Evolutionary conservation across 495 filamentous ascomycete genomes (phyloP), one percentile per base, ranked within the genome.

Genomic region (Lasiosphaeria ovina): DNA sequence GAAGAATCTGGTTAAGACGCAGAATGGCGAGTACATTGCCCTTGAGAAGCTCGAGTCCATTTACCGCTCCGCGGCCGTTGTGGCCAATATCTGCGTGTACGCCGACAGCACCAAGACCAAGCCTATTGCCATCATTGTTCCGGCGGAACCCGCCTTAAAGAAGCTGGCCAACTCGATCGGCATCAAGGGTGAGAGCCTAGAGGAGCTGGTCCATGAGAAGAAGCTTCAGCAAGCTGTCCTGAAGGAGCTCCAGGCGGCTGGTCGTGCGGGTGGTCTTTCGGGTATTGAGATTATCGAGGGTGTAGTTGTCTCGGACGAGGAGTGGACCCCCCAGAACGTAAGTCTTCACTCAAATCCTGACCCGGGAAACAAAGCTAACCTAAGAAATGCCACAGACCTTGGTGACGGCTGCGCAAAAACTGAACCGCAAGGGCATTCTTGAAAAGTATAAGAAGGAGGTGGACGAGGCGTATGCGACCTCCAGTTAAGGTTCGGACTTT

Each of bases 1-100:
- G 89, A 97, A 97, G 88, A 97, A 97, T 73, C 75, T 97, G 62
- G 89, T 96, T 73, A 97, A 97, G 87, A 98, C 92, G 3, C 80
- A 89, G 58, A 91, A 93, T 70, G 94, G 94, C 68, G 94, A 98
- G 79, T 98, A 98, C 76, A 97, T 98, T 71, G 94, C 94, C 36
- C 83, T 98, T 17, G 94, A 98, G 86, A 98, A 98, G 84, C 90
- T 98, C 55, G 94, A 98, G 78, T 93, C 92, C 4, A 80, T 96
- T 62, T 98, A 98, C 77, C 90, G 94, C 58, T 87, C 92, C 36
- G 83, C 86, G 5, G 81, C 88, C 6, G 83, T 97, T 3, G 92
- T 97, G 31, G 88, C 82, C 67, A 98, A 98, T 76, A 97, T 98
- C 74, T 97, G 94, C 72, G 89, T 96, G 53, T 93, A 95, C 67